A percentile compares a stretch with the other conserved stretches of the same genome.
phyloP scores from a whole-genome alignment of 1,284 basidiomycete species.

The Inonotus obliquus region DNA sequence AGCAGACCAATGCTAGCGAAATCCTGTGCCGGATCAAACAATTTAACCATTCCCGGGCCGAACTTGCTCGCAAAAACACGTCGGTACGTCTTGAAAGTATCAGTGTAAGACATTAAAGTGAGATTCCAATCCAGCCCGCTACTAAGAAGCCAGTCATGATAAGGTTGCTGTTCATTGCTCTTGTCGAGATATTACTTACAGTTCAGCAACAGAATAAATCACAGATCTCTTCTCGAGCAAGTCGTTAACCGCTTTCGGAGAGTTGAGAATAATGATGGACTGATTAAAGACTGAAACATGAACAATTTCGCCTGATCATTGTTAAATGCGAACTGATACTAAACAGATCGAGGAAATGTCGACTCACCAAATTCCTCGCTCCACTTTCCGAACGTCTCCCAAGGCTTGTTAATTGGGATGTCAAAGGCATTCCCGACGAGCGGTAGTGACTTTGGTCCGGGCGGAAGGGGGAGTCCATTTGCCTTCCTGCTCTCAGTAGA shows the following conservation, averaged over 20 bases:
- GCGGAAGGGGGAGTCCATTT: slow-evolving; percentile 33
- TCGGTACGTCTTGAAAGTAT: slow-evolving; percentile 28
- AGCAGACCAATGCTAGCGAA: slow-evolving; percentile 20
- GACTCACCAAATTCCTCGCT: slow-evolving; percentile 26
- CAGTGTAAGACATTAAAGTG: slow-evolving; percentile 25
- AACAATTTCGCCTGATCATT: slow-evolving; percentile 25
- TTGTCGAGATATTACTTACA: slow-evolving; percentile 24
- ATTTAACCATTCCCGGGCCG: slow-evolving; percentile 21
- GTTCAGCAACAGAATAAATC: slow-evolving; percentile 31
- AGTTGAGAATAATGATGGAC: slow-evolving; percentile 35
- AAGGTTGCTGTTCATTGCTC: too few species aligned
- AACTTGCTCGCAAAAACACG: slow-evolving; percentile 18
- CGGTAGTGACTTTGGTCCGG: slow-evolving; percentile 47
- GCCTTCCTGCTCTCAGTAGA: neutral
- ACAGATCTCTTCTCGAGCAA: slow-evolving; percentile 36
- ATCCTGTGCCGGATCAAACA: slow-evolving; percentile 27
- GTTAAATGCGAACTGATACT: neutral
- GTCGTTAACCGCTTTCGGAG: slow-evolving; percentile 30
- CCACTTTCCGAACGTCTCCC: slow-evolving; percentile 53
- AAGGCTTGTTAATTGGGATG: slow-evolving; percentile 47
- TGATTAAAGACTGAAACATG: slow-evolving; percentile 31
- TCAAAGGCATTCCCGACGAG: slow-evolving; percentile 50
- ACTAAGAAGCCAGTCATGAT: too few species aligned
- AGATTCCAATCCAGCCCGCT: too few species aligned
- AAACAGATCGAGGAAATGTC: neutral